phyloP scores from a whole-genome alignment of 139 green algal species.

The Chlamydomonas sp. region DNA sequence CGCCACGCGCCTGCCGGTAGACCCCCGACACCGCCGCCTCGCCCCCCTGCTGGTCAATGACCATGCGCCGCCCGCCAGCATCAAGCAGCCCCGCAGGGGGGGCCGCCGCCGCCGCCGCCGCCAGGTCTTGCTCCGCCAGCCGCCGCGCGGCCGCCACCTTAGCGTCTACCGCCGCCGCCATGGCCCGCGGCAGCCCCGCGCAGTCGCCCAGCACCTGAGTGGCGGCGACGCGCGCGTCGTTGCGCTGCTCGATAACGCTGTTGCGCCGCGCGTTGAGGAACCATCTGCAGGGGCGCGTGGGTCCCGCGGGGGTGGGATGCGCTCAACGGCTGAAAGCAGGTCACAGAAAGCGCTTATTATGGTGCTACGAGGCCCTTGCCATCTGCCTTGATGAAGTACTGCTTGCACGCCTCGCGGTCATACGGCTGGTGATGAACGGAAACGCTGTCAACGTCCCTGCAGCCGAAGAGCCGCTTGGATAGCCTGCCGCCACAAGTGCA shows the following conservation, averaged over 20 bases:
- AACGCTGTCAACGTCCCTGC: not conserved
- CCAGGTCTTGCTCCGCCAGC: not conserved
- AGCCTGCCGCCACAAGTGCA: not conserved
- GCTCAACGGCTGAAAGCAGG: no score
- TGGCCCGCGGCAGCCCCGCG: not conserved
- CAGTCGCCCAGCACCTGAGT: not conserved
- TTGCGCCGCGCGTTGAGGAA: conserved; percentile 63
- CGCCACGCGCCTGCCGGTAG: not conserved
- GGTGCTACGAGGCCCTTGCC: not conserved
- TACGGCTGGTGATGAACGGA: not conserved
- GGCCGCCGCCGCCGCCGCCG: not conserved
- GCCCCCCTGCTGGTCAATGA: not conserved
- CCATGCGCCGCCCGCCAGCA: not conserved
- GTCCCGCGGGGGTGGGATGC: not conserved
- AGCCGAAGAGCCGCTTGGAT: not conserved
- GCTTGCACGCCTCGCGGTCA: not conserved
- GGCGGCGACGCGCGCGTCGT: conserved; percentile 65
- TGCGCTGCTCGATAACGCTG: conserved; percentile 76
- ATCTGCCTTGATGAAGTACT: not conserved
- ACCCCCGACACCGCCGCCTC: no score
- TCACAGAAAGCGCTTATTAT: not conserved
- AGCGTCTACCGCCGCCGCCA: not conserved
- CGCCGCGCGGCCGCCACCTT: conserved; percentile 39
- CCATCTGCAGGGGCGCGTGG: not conserved
- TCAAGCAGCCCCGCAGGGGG: not conserved